These are phyloP conservation scores for Eucalyptus camaldulensis DNA, from an alignment of 345 rosid species.

Conservation along the genomic window DNA sequence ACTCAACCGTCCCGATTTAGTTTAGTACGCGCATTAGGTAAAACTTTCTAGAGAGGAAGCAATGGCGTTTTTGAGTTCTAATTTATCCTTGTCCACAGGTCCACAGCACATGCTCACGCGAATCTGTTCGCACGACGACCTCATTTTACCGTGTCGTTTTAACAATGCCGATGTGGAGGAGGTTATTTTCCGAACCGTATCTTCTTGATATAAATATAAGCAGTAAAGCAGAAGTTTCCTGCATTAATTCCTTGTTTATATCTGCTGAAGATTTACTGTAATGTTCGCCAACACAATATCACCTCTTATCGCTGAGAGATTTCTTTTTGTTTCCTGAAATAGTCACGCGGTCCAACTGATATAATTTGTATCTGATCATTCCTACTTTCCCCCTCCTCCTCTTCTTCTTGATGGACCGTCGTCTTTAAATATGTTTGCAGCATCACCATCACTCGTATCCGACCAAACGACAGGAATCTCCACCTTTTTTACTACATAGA, in stretches of 20 bases:
- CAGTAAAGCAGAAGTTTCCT: background rate
- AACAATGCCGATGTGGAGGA: background rate
- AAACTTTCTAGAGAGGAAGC: background rate
- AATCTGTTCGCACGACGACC: background rate
- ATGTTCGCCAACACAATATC: background rate
- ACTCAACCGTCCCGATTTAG: background rate
- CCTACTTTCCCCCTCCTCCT: no score
- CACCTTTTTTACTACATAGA: no score
- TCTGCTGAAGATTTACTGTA: background rate
- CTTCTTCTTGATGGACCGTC: background rate
- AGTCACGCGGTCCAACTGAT: background rate
- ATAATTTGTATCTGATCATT: no score
- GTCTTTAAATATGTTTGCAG: background rate
- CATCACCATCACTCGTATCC: background rate
- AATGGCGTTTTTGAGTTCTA: background rate
- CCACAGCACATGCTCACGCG: background rate
- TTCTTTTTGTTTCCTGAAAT: background rate
- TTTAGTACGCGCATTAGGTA: background rate
- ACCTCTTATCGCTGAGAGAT: background rate
- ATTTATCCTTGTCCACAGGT: background rate
- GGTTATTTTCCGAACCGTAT: background rate
- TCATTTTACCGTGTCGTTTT: background rate
- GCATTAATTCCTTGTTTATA: no score
- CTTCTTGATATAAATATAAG: background rate
- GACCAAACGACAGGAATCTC: no score